Evolutionary conservation across 2,329 filamentous ascomycete genomes (phyloP).

Genomic region (Orbilia oligospora): DNA sequence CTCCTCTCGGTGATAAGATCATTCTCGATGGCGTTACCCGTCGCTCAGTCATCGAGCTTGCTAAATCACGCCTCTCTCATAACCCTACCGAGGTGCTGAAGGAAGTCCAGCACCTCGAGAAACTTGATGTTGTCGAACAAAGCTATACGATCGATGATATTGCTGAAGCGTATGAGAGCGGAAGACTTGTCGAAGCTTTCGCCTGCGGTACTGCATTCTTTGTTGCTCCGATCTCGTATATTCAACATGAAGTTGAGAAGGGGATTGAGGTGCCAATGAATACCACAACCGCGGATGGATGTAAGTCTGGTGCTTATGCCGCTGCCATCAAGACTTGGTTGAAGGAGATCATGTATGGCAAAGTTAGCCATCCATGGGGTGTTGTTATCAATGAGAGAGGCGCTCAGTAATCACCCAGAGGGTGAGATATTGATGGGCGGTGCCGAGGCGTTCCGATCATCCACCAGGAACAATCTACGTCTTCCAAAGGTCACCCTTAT

Average conservation of each 20-base stretch:
- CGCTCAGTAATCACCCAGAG: slow-evolving; percentile 19
- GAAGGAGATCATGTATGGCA: slow-evolving; percentile 81
- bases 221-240: slow-evolving; percentile 77
- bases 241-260: slow-evolving; percentile 75
- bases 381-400: slow-evolving; percentile 75
- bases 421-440: neutral
- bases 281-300: slow-evolving; percentile 69
- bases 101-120: slow-evolving; percentile 65
- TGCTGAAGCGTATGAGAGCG: slow-evolving; percentile 79
- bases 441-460: neutral
- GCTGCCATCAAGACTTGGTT: slow-evolving; percentile 77
- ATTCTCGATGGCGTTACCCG: slow-evolving; percentile 93
- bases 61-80: slow-evolving; percentile 73
- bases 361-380: slow-evolving; percentile 78
- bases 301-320: slow-evolving; percentile 71
- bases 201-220: slow-evolving; percentile 90
- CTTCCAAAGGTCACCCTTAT: slow-evolving; percentile 1
- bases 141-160: slow-evolving; percentile 87
- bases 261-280: slow-evolving; percentile 75
- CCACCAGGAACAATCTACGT: neutral
- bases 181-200: slow-evolving; percentile 85
- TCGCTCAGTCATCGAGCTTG: slow-evolving; percentile 81
- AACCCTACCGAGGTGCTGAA: slow-evolving; percentile 66
- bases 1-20: slow-evolving; percentile 83
- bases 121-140: slow-evolving; percentile 82